phyloP scores from a whole-genome alignment of 768 basidiomycete genomes.

The Mycena venus region DNA sequence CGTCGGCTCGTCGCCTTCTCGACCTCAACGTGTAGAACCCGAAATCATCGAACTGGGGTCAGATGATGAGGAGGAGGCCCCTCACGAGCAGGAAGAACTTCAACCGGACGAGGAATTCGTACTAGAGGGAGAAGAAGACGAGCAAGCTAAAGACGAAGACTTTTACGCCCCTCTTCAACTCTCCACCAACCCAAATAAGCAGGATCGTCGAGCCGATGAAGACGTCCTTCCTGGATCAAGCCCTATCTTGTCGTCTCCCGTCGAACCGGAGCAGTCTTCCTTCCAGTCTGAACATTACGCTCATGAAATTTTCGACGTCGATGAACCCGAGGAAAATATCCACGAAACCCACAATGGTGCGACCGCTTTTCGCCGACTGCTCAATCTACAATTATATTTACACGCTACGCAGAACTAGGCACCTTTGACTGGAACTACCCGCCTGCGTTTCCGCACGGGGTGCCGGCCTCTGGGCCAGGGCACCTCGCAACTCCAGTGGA shows the following conservation, averaged over 20 bases:
- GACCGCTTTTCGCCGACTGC: neutral
- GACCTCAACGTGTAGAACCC: constrained; percentile 19
- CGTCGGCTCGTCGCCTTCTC: neutral
- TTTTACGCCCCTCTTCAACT: neutral
- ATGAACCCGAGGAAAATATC: neutral
- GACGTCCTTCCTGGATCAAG: constrained; percentile 24
- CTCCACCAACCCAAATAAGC: neutral
- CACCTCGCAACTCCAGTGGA: constrained; percentile 20
- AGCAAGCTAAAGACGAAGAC: constrained; percentile 27
- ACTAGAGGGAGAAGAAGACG: constrained; percentile 29
- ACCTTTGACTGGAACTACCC: constrained; percentile 28
- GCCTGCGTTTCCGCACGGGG: constrained; percentile 18
- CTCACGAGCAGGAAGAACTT: constrained; percentile 30
- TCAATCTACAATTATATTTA: neutral
- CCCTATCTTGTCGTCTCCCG: constrained; percentile 19
- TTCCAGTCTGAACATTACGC: neutral
- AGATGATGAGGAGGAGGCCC: constrained; percentile 37
- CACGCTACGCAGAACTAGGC: neutral
- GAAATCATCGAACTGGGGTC: constrained; percentile 36
- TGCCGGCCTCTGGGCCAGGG: constrained; percentile 9
- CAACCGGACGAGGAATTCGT: constrained; percentile 32
- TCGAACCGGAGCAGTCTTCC: constrained; percentile 19
- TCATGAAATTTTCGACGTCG: constrained; percentile 10
- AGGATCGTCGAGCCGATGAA: constrained; percentile 16
- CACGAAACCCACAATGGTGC: neutral